phyloP scores from a whole-genome alignment of 495 filamentous ascomycete genomes.

The Penicillium angulare region DNA sequence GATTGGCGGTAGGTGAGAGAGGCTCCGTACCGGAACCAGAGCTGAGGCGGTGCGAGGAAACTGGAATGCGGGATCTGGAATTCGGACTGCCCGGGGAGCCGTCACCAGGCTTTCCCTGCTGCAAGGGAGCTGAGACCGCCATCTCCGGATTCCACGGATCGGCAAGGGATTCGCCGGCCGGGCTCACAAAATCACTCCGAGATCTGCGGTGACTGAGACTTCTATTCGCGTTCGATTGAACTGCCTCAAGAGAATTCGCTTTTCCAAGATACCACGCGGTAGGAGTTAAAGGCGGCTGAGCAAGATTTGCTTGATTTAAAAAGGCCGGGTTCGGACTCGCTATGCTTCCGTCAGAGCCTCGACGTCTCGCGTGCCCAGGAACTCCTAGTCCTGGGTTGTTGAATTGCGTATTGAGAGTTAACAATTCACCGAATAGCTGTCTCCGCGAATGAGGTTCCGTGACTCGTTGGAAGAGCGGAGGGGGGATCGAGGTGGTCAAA shows the following conservation, averaged over 20 bases:
- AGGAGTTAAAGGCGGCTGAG: constrained; percentile 49
- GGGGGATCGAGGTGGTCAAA: constrained; percentile 6
- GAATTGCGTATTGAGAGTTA: constrained; percentile 38
- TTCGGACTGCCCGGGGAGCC: constrained; percentile 38
- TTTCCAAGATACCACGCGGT: constrained; percentile 55
- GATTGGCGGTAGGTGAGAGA: constrained; percentile 44
- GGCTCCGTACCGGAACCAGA: constrained; percentile 47
- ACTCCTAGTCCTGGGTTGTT: constrained; percentile 41
- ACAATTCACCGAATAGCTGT: constrained; percentile 53
- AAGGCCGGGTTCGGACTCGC: constrained; percentile 52
- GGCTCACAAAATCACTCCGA: constrained; percentile 43
- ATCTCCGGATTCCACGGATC: constrained; percentile 35
- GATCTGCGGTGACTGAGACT: constrained; percentile 43
- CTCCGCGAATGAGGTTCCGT: constrained; percentile 27
- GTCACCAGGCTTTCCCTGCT: constrained; percentile 25
- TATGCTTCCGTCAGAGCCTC: constrained; percentile 55
- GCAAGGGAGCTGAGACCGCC: constrained; percentile 40
- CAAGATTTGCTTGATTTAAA: constrained; percentile 40
- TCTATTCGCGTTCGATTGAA: constrained; percentile 31
- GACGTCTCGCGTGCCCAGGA: constrained; percentile 37
- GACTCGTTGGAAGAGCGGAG: constrained; percentile 21
- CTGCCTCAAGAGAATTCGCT: constrained; percentile 47
- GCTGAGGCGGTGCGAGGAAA: constrained; percentile 49
- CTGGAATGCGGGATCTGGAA: constrained; percentile 58
- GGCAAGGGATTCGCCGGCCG: constrained; percentile 22